Conservation (phyloP, 306 rosid genomes). For the Neltuma alba region DNA sequence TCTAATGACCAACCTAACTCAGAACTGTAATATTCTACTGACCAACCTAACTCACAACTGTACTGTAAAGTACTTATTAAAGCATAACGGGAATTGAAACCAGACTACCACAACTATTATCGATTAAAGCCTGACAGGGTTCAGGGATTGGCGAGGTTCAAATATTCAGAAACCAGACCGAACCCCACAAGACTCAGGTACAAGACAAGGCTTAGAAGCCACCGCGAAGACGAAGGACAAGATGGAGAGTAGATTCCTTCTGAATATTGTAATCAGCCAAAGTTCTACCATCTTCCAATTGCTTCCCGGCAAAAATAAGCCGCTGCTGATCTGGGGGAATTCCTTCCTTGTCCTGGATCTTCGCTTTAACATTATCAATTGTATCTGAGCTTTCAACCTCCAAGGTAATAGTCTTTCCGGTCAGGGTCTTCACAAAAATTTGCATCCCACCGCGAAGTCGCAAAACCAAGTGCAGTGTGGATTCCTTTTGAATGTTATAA, state of each 20-base stretch:
- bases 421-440: slow-evolving; percentile 7
- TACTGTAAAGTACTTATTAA: background rate
- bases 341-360: slow-evolving; percentile 24
- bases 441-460: slow-evolving; percentile 18
- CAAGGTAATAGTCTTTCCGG: slow-evolving; percentile 14
- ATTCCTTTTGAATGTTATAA: slow-evolving; percentile 40
- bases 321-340: slow-evolving; percentile 14
- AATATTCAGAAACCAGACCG: background rate
- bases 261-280: slow-evolving; percentile 37
- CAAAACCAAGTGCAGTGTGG: background rate
- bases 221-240: slow-evolving; percentile 22
- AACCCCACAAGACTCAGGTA: background rate
- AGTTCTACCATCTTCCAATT: slow-evolving; percentile 26
- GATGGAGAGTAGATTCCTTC: slow-evolving; percentile 18
- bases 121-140: background rate
- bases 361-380: slow-evolving; percentile 10
- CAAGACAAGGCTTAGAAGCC: background rate
- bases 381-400: slow-evolving; percentile 21
- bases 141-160: background rate
- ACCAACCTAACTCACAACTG: background rate
- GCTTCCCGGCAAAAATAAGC: slow-evolving; percentile 25
- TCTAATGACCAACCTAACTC: background rate
- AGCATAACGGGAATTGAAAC: background rate
- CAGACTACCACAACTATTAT: background rate
- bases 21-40: no score